These are phyloP conservation scores for Tremellales sp. DNA, from an alignment of 1,284 basidiomycete genomes.

Conservation along the genomic window DNA sequence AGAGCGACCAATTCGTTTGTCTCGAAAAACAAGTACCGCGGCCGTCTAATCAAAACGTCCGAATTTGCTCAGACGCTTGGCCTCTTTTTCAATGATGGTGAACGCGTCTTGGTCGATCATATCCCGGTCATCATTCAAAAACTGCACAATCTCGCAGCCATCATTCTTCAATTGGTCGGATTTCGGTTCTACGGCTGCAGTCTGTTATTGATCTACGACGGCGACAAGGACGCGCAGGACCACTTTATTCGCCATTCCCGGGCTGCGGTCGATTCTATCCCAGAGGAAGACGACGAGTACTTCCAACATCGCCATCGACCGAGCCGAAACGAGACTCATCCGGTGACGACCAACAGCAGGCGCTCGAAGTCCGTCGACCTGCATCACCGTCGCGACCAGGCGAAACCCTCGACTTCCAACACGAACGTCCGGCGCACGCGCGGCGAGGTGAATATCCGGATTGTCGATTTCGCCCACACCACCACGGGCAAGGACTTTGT, in stretches of 20 bases:
- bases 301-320: conserved; percentile 27
- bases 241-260: conserved; percentile 31
- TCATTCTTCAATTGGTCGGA: conserved; percentile 79
- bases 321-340: conserved; percentile 3
- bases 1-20: conserved; percentile 72
- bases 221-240: conserved; percentile 80
- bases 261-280: too few relatives aligned
- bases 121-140: conserved; percentile 89
- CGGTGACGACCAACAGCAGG: conserved; percentile 2
- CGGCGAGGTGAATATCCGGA: conserved; percentile 89
- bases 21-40: conserved; percentile 96
- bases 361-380: conserved; percentile 9
- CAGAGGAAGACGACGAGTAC: conserved; percentile 17
- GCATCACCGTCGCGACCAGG: conserved; percentile 19
- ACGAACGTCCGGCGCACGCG: too few relatives aligned
- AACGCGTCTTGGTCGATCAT: conserved; percentile 78
- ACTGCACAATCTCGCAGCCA: conserved; percentile 87
- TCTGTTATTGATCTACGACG: conserved; percentile 95
- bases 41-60: conserved; percentile 77
- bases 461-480: conserved; percentile 99
- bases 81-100: conserved; percentile 82
- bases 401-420: conserved; percentile 6
- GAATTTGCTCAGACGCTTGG: conserved; percentile 80
- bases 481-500: conserved; percentile 92
- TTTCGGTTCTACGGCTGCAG: conserved; percentile 98